phyloP scores from a whole-genome alignment of 352 stramenopile species.

The Phytopythium vexans region DNA sequence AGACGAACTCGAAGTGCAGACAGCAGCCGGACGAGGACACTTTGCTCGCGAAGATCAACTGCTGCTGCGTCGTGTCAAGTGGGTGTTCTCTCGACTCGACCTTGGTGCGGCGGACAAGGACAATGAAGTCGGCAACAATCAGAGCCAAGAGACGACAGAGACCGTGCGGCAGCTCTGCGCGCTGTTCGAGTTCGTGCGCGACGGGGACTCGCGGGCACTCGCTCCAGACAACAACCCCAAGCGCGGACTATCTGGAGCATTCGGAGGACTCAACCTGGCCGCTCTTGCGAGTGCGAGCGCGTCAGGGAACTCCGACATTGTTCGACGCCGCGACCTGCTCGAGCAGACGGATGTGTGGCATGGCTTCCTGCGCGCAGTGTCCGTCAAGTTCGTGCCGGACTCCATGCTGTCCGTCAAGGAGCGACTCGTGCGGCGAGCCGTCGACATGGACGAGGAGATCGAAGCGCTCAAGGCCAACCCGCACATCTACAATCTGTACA shows the following conservation, averaged over 20 bases:
- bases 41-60: constrained; percentile 45
- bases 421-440: constrained; percentile 45
- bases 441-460: constrained; percentile 46
- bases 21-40: no score
- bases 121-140: constrained; percentile 8
- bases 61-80: constrained; percentile 72
- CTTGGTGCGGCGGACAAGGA: constrained; percentile 17
- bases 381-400: constrained; percentile 66
- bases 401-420: constrained; percentile 63
- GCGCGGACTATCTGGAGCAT: constrained; percentile 9
- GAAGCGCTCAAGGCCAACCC: constrained; percentile 52
- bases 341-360: constrained; percentile 41
- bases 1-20: constrained; percentile 44
- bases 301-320: constrained; percentile 5
- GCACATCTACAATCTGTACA: constrained; percentile 69
- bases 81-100: constrained; percentile 69
- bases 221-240: constrained; percentile 54
- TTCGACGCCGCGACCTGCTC: constrained; percentile 37
- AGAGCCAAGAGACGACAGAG: constrained; percentile 9
- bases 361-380: constrained; percentile 54
- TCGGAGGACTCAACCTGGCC: constrained; percentile 4
- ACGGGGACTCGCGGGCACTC: constrained; percentile 39
- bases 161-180: constrained; percentile 63
- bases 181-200: constrained; percentile 73
- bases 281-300: not conserved